Evolutionary conservation across 306 rosid species (phyloP), one percentile per base, ranked within the genome.

Genomic region (Medicago ruthenica): DNA sequence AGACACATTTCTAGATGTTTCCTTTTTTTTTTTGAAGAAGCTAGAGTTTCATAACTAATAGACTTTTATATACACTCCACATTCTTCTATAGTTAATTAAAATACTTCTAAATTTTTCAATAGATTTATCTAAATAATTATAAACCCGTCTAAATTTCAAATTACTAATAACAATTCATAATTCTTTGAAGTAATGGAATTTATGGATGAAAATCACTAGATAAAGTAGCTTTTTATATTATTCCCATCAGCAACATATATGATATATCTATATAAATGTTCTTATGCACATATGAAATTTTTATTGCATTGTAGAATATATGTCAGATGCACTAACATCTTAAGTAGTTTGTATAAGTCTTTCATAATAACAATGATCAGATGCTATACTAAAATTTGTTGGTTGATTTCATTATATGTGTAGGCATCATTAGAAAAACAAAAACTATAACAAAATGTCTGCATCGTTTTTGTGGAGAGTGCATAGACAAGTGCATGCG

Each of bases 401-500:
- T 72, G 18, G 57, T 53, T 72, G 44, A 47, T 54, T 58, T 45
- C 20, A 74, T 82, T 57, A 8, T 55, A 17, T 54, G 48, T 79
- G 47, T 62, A 93, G 97, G 98, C 55, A 87, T 93, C 75, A 89
- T 93, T 69, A 79, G 87, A 41, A 91, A 91, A 72, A 89, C 97
- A 74, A 82, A 87, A 79, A 85, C 92, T 3, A 91, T 91, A 65
- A 93, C 80, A 93, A 90, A 88, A 79, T 91, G 97, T 82, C 64
- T 93, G 76, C 98, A 91, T 75, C 96, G 98, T 67, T 93, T 93
- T 75, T 93, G 97, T 67, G 87, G 84, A 81, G 89, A 89, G 69
- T 93, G 98, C 87, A 89, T 93, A 45, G 93, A 93, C 82, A 88
- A 89, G 85, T 85, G 92, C 3, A 88, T 93, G 85, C 90, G 92